These are phyloP conservation scores for Scytalidium sp. DNA, from an alignment of 2,329 filamentous ascomycete genomes.

Conservation along the genomic window DNA sequence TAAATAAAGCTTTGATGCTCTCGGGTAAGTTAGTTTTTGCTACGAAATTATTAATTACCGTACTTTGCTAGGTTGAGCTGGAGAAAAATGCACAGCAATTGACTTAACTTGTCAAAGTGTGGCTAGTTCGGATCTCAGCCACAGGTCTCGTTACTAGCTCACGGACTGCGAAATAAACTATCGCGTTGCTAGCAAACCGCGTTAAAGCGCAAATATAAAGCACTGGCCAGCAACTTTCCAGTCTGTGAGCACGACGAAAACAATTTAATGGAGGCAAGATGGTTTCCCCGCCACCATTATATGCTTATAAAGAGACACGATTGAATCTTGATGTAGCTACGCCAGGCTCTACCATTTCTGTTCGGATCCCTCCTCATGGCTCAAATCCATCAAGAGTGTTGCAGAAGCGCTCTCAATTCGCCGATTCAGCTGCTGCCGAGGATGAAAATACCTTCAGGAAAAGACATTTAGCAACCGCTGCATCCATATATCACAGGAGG, in stretches of 20 bases:
- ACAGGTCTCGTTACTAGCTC: too few species aligned
- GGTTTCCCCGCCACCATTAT: slow-evolving; percentile 59
- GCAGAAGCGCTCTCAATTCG: slow-evolving; percentile 36
- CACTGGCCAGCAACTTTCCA: slow-evolving; percentile 15
- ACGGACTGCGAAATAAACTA: neutral
- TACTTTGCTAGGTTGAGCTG: too few species aligned
- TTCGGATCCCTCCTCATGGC: slow-evolving; percentile 60
- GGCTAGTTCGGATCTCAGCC: too few species aligned
- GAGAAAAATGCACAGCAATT: too few species aligned
- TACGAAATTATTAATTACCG: too few species aligned
- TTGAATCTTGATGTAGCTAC: slow-evolving; percentile 76
- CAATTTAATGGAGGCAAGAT: slow-evolving; percentile 63
- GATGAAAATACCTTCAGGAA: slow-evolving; percentile 73
- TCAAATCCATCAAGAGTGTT: slow-evolving; percentile 30
- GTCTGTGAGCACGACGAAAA: slow-evolving; percentile 8
- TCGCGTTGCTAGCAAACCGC: slow-evolving; percentile 1
- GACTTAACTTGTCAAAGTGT: too few species aligned
- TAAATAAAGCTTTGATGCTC: too few species aligned
- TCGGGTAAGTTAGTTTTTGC: too few species aligned
- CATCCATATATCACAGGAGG: slow-evolving; percentile 81
- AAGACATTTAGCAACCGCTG: slow-evolving; percentile 71
- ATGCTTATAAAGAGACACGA: slow-evolving; percentile 82
- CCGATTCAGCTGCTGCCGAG: slow-evolving; percentile 44
- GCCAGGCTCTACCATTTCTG: slow-evolving; percentile 65
- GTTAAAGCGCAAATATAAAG: slow-evolving; percentile 18